Evolutionary conservation across 345 rosid genomes (phyloP).

Genomic region (Toxicodendron radicans): DNA sequence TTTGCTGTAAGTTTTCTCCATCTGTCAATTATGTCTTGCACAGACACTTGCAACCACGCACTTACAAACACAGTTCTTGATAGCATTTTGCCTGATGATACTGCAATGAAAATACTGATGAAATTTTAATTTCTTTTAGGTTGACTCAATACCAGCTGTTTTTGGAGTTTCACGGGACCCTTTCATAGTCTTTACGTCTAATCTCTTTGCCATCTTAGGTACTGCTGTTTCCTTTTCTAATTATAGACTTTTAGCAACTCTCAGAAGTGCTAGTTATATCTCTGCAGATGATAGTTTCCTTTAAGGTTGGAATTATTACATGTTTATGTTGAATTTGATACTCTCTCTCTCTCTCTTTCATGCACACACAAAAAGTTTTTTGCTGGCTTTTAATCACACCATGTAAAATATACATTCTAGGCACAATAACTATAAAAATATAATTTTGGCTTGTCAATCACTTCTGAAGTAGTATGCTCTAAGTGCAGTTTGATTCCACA

Average conservation of each 20-base stretch:
- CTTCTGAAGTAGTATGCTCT: not conserved
- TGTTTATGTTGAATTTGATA: not conserved
- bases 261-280: not conserved
- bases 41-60: not conserved
- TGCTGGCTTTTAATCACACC: not conserved
- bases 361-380: not conserved
- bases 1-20: slow-evolving; percentile 74
- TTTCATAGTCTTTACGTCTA: slow-evolving; percentile 83
- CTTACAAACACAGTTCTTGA: not conserved
- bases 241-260: slow-evolving; percentile 4
- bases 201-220: slow-evolving; percentile 94
- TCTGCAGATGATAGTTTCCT: not conserved
- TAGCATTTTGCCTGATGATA: slow-evolving; percentile 1
- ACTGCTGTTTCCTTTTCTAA: slow-evolving; percentile 23
- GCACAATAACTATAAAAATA: not conserved
- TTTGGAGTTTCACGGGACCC: slow-evolving; percentile 97
- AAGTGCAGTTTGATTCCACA: not conserved
- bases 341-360: not conserved
- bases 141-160: slow-evolving; percentile 97
- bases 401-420: not conserved
- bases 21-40: slow-evolving; percentile 25
- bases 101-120: slow-evolving; percentile 24
- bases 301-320: not conserved
- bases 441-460: not conserved
- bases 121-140: slow-evolving; percentile 46